Evolutionary conservation across 257 asterid species (phyloP).

Genomic region (Nicotiana sylvestris): DNA sequence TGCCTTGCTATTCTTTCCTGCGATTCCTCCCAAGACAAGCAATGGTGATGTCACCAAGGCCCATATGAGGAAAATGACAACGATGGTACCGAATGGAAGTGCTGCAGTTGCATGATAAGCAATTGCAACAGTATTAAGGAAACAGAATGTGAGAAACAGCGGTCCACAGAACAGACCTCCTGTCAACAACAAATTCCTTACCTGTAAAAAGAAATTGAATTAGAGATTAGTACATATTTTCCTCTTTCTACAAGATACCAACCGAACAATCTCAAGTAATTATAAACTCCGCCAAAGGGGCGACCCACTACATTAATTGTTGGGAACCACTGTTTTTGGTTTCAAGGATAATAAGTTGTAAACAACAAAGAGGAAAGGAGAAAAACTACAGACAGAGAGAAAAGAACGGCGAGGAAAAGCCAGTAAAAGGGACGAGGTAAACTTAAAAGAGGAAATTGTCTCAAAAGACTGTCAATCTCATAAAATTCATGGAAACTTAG

Average conservation of each 20-base stretch:
- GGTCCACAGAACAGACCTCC: slow-evolving; percentile 31
- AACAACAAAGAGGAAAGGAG: background rate
- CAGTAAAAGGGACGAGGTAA: background rate
- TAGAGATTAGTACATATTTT: background rate
- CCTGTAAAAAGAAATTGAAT: slow-evolving; percentile 12
- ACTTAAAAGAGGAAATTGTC: background rate
- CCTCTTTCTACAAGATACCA: background rate
- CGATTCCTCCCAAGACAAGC: slow-evolving; percentile 31
- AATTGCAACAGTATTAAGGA: slow-evolving; percentile 28
- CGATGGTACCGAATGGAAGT: slow-evolving; percentile 28
- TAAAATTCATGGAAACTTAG: background rate
- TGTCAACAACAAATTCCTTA: slow-evolving; percentile 27
- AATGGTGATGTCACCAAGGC: slow-evolving; percentile 31
- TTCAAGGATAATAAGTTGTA: background rate
- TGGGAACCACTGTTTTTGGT: background rate
- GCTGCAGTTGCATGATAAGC: slow-evolving; percentile 32
- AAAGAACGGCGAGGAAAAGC: background rate
- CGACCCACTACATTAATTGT: background rate
- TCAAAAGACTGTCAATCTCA: background rate
- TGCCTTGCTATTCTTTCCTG: slow-evolving; percentile 29
- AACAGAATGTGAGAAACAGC: slow-evolving; percentile 28
- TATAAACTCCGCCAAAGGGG: background rate
- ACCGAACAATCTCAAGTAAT: background rate
- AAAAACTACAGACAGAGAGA: background rate
- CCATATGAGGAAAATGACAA: slow-evolving; percentile 33